Percentiles rank a stretch among this genome's conserved stretches.
These are phyloP conservation scores for Trametes cingulata DNA, from an alignment of 768 basidiomycete genomes.

Conservation along the genomic window DNA sequence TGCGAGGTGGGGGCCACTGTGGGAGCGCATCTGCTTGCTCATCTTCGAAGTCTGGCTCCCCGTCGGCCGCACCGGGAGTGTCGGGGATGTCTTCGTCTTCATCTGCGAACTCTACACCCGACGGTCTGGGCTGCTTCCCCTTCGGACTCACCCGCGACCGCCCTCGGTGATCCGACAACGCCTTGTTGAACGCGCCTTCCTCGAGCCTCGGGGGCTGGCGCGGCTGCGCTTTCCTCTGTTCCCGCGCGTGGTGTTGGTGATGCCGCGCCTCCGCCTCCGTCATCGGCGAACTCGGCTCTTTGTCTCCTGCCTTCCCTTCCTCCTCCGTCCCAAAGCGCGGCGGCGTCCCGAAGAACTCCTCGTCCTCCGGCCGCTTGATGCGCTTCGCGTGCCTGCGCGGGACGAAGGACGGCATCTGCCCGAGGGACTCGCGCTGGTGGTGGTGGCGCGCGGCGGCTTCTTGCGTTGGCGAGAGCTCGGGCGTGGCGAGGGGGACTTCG, in stretches of 20 bases:
- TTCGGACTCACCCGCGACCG: neutral
- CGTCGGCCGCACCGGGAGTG: neutral
- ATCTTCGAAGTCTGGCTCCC: neutral
- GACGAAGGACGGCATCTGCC: neutral
- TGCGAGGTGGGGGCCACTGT: slow-evolving; percentile 17
- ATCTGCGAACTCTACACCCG: slow-evolving; percentile 11
- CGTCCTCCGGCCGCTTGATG: neutral
- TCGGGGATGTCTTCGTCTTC: neutral
- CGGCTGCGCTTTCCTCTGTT: neutral
- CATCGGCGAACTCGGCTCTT: slow-evolving; percentile 7
- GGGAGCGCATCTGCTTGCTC: neutral
- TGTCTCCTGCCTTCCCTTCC: too few relatives aligned
- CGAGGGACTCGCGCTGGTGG: neutral
- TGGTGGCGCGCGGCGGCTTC: slow-evolving; percentile 11
- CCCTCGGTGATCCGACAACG: slow-evolving; percentile 24
- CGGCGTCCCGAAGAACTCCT: slow-evolving; percentile 16
- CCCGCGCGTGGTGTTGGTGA: neutral
- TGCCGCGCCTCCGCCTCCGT: slow-evolving; percentile 6
- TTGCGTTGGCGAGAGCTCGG: slow-evolving; percentile 9
- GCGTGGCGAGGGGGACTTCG: neutral
- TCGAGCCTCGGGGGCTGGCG: slow-evolving; percentile 26
- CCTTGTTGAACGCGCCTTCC: slow-evolving; percentile 28
- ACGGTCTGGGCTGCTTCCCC: slow-evolving; percentile 6
- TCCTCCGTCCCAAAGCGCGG: neutral
- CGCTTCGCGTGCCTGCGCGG: slow-evolving; percentile 9